Conservation (phyloP, 345 rosid genomes). For the Gossypium arboreum region DNA sequence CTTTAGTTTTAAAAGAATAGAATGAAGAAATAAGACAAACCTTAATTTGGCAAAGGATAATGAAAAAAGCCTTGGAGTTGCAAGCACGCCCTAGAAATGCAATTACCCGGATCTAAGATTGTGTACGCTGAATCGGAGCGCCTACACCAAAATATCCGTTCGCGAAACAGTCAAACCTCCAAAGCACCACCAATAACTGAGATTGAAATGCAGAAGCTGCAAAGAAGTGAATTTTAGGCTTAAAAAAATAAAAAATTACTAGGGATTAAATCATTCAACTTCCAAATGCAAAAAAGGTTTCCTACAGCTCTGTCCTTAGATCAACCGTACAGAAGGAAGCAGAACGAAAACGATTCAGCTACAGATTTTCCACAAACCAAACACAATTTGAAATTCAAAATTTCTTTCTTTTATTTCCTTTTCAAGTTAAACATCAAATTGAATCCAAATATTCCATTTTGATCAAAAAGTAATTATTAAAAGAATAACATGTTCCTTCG, state of each 20-base stretch:
- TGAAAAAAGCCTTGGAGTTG: neutral
- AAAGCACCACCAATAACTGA: neutral
- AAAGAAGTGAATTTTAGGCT: neutral
- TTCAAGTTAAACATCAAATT: neutral
- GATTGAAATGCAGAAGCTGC: constrained; percentile 5
- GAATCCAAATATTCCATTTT: neutral
- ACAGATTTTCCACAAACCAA: neutral
- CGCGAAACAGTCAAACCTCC: neutral
- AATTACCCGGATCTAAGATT: constrained; percentile 15
- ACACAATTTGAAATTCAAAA: neutral
- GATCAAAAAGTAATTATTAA: neutral
- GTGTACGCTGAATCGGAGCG: constrained; percentile 6
- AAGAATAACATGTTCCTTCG: neutral
- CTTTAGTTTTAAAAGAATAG: neutral
- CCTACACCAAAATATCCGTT: constrained; percentile 6
- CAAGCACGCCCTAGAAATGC: constrained; percentile 12
- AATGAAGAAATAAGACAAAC: neutral
- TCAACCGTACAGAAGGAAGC: neutral
- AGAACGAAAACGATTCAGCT: neutral
- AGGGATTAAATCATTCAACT: neutral
- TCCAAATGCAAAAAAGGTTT: neutral
- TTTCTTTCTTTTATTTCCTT: neutral
- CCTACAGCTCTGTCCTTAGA: neutral
- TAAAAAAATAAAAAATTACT: neutral
- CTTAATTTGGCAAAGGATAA: neutral